Base-by-base conservation (phyloP, 192 early-diverging fungal species). In the Coemansia sp. region DNA sequence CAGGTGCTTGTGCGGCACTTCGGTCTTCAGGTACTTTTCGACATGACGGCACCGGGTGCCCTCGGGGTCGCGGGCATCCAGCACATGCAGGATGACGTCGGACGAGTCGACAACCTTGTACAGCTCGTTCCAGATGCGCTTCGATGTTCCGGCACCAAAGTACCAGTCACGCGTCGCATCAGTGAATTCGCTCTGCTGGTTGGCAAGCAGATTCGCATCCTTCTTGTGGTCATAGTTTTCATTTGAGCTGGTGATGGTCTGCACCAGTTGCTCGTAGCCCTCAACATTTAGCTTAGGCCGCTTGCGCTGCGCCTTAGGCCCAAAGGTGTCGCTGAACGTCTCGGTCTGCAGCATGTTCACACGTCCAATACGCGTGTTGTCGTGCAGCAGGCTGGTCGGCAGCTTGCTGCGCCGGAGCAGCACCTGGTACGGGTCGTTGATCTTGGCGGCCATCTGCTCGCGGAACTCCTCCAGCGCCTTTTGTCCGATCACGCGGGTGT, bases 51-150 rank as follows among this genome's bases (percentile, higher is more conserved):
- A 99, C 23, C 93, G 87, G 8, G 97, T 99, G 50, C 94, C 97
- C 44, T 89, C 81, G 27, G 97, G 97, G 67, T 99, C 94, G 49
- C 97, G 84, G n/a, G 97, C 93, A 82, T 99, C 97, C 58, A 99
- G 64, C 5, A 99, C 97, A 53, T 96, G 94, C 53, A 96, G 87
- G 38, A 99, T 84, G 22, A 91, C 85, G 74, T 98, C 95, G 0
- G 93, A 95, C 12, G 92, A 95, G 73, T 97, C 94, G 40, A 99
- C 86, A 29, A 96, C 92, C 81, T 99, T 99, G 83, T 99, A 97
- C 32, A 99, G 78, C 72, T 99, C 96, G 75, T 88, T 88, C 96
- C 96, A 99, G 52, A 99, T 99, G 64, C 96, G 87, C 69, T 90
- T 93, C 2, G 92, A 94, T 60, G 94, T 92, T 49, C 96, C 96